These are phyloP conservation scores for Acanthochlamys bracteata DNA, from an alignment of 106 monocot species.

Conservation along the genomic window DNA sequence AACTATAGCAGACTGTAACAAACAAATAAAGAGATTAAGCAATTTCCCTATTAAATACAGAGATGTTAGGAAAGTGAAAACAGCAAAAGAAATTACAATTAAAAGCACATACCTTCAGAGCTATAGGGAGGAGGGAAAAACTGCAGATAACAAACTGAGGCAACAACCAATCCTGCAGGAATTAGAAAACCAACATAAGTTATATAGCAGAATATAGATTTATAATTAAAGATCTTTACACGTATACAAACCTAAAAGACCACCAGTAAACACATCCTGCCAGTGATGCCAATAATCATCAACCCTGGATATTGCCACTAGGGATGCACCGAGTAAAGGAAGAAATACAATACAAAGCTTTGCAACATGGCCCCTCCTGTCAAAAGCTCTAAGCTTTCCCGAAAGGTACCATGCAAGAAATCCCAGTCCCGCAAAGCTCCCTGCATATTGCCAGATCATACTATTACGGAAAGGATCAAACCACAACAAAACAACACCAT, in stretches of 20 bases:
- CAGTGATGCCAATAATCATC: conserved; percentile 79
- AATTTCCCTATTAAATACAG: background rate
- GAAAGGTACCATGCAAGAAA: conserved; percentile 54
- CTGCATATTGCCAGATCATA: conserved; percentile 18
- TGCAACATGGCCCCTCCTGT: conserved; percentile 40
- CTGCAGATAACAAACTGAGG: conserved; percentile 51
- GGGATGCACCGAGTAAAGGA: conserved; percentile 42
- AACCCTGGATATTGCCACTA: conserved; percentile 54
- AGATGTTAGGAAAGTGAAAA: background rate
- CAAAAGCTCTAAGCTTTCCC: conserved; percentile 48
- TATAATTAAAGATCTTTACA: background rate
- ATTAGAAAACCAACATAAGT: background rate
- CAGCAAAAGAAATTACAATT: background rate
- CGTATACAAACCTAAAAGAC: conserved; percentile 31
- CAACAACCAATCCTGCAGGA: conserved; percentile 40
- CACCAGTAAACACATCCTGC: conserved; percentile 65
- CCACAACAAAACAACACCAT: background rate
- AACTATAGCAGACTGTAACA: no score
- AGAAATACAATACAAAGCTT: conserved; percentile 57
- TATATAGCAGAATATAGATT: background rate
- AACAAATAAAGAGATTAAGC: background rate
- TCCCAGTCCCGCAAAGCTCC: conserved; percentile 54
- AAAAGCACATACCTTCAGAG: conserved; percentile 24
- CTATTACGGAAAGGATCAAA: background rate
- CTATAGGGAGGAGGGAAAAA: conserved; percentile 49